Conservation (phyloP, 352 stramenopile genomes). For the Phytophthora kernoviae region DNA sequence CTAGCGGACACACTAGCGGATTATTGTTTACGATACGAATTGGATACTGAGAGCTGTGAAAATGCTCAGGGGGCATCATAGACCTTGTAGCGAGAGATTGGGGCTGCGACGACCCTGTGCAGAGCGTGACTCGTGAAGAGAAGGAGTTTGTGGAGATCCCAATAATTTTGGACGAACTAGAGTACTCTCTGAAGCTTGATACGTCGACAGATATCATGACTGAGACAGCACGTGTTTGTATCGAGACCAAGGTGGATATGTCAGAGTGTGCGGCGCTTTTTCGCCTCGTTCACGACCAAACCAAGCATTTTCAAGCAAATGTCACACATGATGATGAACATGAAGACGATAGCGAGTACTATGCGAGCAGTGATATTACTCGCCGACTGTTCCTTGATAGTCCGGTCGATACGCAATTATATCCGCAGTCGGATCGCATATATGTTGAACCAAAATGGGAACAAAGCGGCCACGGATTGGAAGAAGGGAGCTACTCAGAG, state of each 20-base stretch:
- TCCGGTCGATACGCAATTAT: slow-evolving; percentile 28
- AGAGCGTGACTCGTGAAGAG: slow-evolving; percentile 2
- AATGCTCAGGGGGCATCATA: slow-evolving; percentile 19
- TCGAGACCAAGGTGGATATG: slow-evolving; percentile 21
- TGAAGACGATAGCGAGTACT: slow-evolving; percentile 1
- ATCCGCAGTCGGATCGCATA: slow-evolving; percentile 43
- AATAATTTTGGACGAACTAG: slow-evolving; percentile 24
- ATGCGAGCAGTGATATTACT: neutral
- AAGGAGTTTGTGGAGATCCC: slow-evolving; percentile 20
- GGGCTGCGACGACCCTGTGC: slow-evolving; percentile 48
- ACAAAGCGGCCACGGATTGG: neutral
- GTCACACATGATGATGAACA: neutral
- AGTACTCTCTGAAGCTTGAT: slow-evolving; percentile 19
- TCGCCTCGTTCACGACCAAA: slow-evolving; percentile 24
- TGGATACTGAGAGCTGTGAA: slow-evolving; percentile 22
- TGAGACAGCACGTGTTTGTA: slow-evolving; percentile 47
- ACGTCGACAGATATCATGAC: slow-evolving; percentile 35
- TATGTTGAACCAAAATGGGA: slow-evolving; percentile 51
- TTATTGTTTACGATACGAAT: slow-evolving; percentile 33
- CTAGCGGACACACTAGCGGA: slow-evolving; percentile 33
- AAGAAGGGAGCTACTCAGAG: no score
- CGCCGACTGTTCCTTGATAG: slow-evolving; percentile 31
- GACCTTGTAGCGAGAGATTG: slow-evolving; percentile 47
- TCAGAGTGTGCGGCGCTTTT: slow-evolving; percentile 41
- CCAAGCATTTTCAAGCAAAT: slow-evolving; percentile 15